phyloP scores from a whole-genome alignment of 805 yeast species.

The Saccharomycopsis schoenii region DNA sequence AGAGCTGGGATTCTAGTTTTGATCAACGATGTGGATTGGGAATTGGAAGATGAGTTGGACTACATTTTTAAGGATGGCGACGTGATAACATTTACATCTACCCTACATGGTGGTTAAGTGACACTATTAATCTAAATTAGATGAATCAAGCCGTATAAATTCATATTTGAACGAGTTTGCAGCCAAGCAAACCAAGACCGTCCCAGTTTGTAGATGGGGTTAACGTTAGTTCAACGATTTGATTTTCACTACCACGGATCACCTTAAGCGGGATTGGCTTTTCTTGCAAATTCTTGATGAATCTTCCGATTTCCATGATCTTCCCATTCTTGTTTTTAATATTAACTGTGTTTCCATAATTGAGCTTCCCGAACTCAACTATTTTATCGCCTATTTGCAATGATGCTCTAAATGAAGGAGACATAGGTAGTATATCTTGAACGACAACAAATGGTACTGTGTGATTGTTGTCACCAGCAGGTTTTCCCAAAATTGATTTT shows the following conservation, averaged over 20 bases:
- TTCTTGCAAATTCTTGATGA: slow-evolving; percentile 1
- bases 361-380: slow-evolving; percentile 8
- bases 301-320: slow-evolving; percentile 5
- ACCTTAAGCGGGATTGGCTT: slow-evolving; percentile 21
- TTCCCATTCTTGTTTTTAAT: slow-evolving; percentile 12
- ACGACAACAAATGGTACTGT: slow-evolving; percentile 9
- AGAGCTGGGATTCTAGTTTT: slow-evolving; percentile 90
- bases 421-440: slow-evolving; percentile 8
- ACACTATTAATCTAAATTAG: not conserved
- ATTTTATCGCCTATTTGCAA: slow-evolving; percentile 12
- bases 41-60: slow-evolving; percentile 78
- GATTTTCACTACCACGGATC: slow-evolving; percentile 23
- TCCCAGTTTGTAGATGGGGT: slow-evolving; percentile 48
- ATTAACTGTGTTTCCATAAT: slow-evolving; percentile 6
- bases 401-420: slow-evolving; percentile 12
- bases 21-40: slow-evolving; percentile 96
- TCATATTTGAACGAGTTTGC: slow-evolving; percentile 41
- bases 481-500: not conserved
- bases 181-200: slow-evolving; percentile 64
- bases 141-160: not conserved
- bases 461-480: not conserved
- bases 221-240: slow-evolving; percentile 24
- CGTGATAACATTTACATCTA: slow-evolving; percentile 77
- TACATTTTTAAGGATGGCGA: slow-evolving; percentile 73
- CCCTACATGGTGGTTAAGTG: slow-evolving; percentile 81